Evolutionary conservation across 2,329 filamentous ascomycete species (phyloP).

Genomic region (Trichoderma asperellum): DNA sequence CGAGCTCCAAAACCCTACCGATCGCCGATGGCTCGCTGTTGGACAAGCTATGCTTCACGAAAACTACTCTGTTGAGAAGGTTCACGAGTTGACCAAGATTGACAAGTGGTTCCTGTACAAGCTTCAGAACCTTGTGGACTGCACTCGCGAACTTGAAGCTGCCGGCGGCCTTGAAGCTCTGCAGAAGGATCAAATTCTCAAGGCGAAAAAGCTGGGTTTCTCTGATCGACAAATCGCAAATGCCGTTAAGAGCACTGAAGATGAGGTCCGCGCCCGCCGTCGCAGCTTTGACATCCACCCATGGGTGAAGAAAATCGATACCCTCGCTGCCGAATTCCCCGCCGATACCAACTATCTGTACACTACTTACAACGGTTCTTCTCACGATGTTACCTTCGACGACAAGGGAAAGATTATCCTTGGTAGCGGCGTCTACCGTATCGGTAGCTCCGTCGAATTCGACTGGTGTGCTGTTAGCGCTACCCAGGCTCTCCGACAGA

Average conservation of each 20-base stretch:
- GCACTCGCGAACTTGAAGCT: constrained; percentile 81
- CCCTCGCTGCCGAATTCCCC: constrained; percentile 93
- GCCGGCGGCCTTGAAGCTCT: constrained; percentile 81
- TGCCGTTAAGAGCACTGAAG: constrained; percentile 83
- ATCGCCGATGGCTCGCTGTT: constrained; percentile 95
- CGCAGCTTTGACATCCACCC: constrained; percentile 87
- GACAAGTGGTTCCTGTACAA: constrained; percentile 99
- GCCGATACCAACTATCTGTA: constrained; percentile 95
- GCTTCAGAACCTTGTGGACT: constrained; percentile 94
- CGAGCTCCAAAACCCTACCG: constrained; percentile 87
- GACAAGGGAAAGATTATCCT: constrained; percentile 89
- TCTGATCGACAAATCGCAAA: constrained; percentile 93
- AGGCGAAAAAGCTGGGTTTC: constrained; percentile 97
- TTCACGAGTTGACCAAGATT: constrained; percentile 96
- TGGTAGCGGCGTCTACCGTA: constrained; percentile 94
- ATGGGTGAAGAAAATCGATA: constrained; percentile 99
- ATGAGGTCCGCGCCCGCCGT: constrained; percentile 83
- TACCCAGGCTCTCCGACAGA: constrained; percentile 77
- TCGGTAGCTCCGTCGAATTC: constrained; percentile 96
- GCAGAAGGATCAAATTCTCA: constrained; percentile 84
- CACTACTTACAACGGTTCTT: constrained; percentile 95
- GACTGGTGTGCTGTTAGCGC: constrained; percentile 97
- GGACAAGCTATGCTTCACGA: constrained; percentile 98
- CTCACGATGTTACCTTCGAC: constrained; percentile 91
- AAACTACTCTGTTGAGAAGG: constrained; percentile 86